Conservation (phyloP, 169 alveolate genomes). For the Plasmodium coatneyi region DNA sequence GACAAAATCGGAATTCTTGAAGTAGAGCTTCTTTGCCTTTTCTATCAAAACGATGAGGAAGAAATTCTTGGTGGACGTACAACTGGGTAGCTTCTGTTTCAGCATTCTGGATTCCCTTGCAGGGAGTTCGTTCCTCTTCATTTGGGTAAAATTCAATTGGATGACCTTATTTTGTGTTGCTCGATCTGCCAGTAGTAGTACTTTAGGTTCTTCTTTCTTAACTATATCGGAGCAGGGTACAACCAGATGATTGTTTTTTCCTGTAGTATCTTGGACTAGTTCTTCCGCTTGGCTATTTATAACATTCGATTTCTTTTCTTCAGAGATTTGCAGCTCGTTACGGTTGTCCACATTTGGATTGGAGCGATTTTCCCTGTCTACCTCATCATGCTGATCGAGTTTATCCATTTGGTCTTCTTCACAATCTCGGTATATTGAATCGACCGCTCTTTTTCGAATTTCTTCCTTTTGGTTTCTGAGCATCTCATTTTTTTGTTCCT, state of each 20-base stretch:
- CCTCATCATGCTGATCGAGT: not conserved
- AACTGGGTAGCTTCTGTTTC: conserved; percentile 21
- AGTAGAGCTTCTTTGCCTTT: conserved; percentile 62
- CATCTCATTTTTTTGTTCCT: conserved; percentile 27
- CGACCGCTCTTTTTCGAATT: conserved; percentile 26
- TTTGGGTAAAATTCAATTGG: conserved; percentile 55
- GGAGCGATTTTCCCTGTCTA: not conserved
- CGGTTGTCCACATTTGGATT: not conserved
- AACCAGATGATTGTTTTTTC: not conserved
- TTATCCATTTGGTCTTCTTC: not conserved
- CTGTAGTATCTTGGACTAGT: not conserved
- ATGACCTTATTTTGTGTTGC: conserved; percentile 24
- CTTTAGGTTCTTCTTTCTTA: not conserved
- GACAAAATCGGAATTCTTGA: conserved; percentile 38
- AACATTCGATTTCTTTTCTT: not conserved
- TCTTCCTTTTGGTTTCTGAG: conserved; percentile 21
- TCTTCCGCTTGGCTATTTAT: not conserved
- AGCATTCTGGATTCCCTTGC: conserved; percentile 69
- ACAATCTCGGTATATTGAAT: conserved; percentile 16
- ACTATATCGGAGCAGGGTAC: not conserved
- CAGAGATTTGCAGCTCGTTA: not conserved
- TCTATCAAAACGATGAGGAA: conserved; percentile 55
- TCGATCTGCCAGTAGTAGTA: not conserved
- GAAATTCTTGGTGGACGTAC: conserved; percentile 60
- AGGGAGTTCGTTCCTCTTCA: conserved; percentile 54